Base-by-base conservation (phyloP, 1,284 basidiomycete genomes). In the Coniferiporia weirii region DNA sequence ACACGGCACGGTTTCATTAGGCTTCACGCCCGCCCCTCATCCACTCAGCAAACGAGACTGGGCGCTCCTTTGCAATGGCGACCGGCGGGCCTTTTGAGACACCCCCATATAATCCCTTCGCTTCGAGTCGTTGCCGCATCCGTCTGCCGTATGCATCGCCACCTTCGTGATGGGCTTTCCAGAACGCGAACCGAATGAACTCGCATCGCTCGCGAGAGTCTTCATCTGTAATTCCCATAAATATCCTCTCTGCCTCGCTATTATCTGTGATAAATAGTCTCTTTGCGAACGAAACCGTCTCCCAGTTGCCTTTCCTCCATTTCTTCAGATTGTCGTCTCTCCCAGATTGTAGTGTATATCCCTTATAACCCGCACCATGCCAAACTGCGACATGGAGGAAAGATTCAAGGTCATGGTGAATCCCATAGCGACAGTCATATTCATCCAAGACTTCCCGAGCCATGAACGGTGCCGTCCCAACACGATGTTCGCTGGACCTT, bases 401-500 rank as follows among this genome's bases (percentile, higher is more conserved):
- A 12, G 49, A 35, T 51, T 51, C 49, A 13, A 51, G 27, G 10
- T 51, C 49, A 12, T 51, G 49, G 27, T 36, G n/a, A 2, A 34
- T 12, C n/a, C 36, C 32, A 51, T 51, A 36, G 10, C 17, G 17
- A 7, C 34, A 32, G 3, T 40, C 38, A 2, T 10, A 2, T 17
- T 15, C 12, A 46, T 57, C 49, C 8, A 50, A 43, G 27, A 34
- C 45, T 35, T 55, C 54, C 7, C 22, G 12, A 15, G 54, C 54
- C 54, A 55, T 47, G 20, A 55, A 46, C 10, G 54, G 54, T 7
- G 22, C 36, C 22, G 54, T 48, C 6, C 54, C 54, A 3, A 40
- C 13, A 6, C 54, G 38, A 3, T 32, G 38, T 46, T 34, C 13
- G 8, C n/a, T 45, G 3, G 2, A 15, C 9, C 15, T 10, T 15